These are phyloP conservation scores for Mycena citricolor DNA, from an alignment of 1,284 basidiomycete genomes.

Conservation along the genomic window DNA sequence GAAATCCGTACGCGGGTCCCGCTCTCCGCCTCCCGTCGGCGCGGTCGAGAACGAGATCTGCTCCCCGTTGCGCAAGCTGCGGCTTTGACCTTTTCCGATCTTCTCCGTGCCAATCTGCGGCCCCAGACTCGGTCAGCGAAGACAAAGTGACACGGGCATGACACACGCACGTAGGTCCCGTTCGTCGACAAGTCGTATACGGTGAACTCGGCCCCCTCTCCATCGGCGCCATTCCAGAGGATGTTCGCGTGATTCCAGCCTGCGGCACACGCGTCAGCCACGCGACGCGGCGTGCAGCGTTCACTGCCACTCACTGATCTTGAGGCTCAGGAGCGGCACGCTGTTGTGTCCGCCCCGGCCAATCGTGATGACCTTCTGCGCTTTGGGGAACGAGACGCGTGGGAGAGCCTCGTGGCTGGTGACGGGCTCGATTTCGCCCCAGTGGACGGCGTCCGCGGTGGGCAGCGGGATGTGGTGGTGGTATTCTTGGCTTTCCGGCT, in stretches of 20 bases:
- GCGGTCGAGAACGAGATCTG: constrained; percentile 78
- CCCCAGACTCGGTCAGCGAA: constrained; percentile 17
- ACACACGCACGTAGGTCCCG: constrained; percentile 75
- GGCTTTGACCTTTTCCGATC: constrained; percentile 56
- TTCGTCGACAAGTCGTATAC: constrained; percentile 79
- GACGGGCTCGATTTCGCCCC: background rate
- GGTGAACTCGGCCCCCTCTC: constrained; percentile 52
- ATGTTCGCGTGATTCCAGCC: constrained; percentile 69
- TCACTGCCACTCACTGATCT: constrained; percentile 63
- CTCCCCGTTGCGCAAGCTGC: constrained; percentile 73
- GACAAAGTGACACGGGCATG: constrained; percentile 1
- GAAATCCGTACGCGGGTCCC: constrained; percentile 57
- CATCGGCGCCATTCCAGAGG: constrained; percentile 63
- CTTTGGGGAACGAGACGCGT: constrained; percentile 3
- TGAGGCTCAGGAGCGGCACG: constrained; percentile 60
- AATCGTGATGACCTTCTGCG: constrained; percentile 33
- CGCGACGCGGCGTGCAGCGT: constrained; percentile 11
- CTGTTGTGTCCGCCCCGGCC: constrained; percentile 57
- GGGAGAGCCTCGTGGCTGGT: background rate
- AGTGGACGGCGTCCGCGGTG: background rate
- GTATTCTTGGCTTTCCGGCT: background rate
- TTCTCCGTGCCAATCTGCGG: constrained; percentile 69
- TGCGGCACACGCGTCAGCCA: constrained; percentile 28
- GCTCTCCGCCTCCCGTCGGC: constrained; percentile 43
- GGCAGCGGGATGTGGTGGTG: background rate